Evolutionary conservation across 164 flowering plant genomes (phyloP).

Genomic region (Chloranthus sessilifolius): DNA sequence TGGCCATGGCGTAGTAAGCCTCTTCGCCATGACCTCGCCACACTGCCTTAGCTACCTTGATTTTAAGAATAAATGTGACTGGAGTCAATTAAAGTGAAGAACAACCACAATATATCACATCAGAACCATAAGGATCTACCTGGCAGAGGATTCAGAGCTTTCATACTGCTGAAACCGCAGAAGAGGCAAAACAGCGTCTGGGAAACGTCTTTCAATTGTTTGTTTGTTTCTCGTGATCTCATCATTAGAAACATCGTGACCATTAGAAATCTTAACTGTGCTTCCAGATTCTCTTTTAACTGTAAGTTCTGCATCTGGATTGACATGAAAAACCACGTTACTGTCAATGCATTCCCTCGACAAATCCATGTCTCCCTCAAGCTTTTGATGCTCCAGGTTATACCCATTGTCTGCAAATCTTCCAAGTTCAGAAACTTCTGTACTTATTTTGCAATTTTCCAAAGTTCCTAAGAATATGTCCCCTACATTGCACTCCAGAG

Average conservation of each 20-base stretch:
- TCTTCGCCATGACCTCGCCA: too few relatives aligned
- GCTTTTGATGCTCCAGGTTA: slow-evolving; percentile 27
- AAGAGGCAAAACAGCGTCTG: slow-evolving; percentile 61
- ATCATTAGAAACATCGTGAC: slow-evolving; percentile 26
- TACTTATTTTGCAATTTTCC: slow-evolving; percentile 29
- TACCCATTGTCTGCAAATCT: slow-evolving; percentile 21
- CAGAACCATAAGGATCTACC: slow-evolving; percentile 39
- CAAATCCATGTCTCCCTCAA: slow-evolving; percentile 22
- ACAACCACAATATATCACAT: neutral
- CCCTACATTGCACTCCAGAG: slow-evolving; percentile 19
- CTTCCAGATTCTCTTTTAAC: slow-evolving; percentile 25
- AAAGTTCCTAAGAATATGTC: slow-evolving; percentile 23
- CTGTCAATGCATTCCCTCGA: slow-evolving; percentile 14
- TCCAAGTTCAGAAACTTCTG: slow-evolving; percentile 26
- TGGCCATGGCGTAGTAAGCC: too few relatives aligned
- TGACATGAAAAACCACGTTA: slow-evolving; percentile 15
- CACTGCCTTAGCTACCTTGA: too few relatives aligned
- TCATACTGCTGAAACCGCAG: slow-evolving; percentile 61
- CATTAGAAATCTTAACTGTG: slow-evolving; percentile 22
- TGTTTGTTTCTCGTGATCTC: slow-evolving; percentile 33
- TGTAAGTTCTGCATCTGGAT: slow-evolving; percentile 23
- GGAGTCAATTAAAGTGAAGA: neutral
- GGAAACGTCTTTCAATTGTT: slow-evolving; percentile 42
- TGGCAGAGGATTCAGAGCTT: slow-evolving; percentile 87
- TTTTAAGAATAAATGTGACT: neutral